Evolutionary conservation across 2,329 filamentous ascomycete species (phyloP).

Genomic region (Neofusicoccum laricinum): DNA sequence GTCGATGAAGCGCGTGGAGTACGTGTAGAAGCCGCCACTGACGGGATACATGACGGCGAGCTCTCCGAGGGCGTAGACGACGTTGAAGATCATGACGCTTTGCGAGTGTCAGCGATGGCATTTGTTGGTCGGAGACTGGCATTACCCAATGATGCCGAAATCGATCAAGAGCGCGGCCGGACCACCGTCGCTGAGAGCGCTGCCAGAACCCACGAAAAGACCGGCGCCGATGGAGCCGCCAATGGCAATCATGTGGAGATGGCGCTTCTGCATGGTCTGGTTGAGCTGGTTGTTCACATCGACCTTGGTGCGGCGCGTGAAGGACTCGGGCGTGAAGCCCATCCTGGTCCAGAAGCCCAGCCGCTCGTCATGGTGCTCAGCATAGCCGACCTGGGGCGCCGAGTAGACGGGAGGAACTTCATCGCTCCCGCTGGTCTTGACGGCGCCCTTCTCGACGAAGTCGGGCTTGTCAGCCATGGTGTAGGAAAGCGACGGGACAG

Average conservation of each 20-base stretch:
- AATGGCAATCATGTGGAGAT: constrained; percentile 97
- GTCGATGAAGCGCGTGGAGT: constrained; percentile 87
- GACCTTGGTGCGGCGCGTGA: constrained; percentile 31
- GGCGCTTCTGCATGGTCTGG: constrained; percentile 52
- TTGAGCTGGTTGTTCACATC: constrained; percentile 55
- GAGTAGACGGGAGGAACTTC: not conserved
- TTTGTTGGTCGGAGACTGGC: no score
- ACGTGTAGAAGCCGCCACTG: constrained; percentile 86
- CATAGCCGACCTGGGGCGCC: not conserved
- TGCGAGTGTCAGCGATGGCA: not conserved
- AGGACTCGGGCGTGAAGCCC: constrained; percentile 39
- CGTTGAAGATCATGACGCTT: constrained; percentile 78
- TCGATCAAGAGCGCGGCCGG: constrained; percentile 35
- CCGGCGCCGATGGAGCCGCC: constrained; percentile 78
- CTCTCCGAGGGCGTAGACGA: constrained; percentile 87
- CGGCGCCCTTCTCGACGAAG: constrained; percentile 7
- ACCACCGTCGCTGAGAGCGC: constrained; percentile 38
- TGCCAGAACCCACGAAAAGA: constrained; percentile 74
- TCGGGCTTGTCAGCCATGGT: constrained; percentile 10
- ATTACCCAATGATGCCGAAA: constrained; percentile 60
- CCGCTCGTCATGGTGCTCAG: not conserved
- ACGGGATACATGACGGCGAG: constrained; percentile 88
- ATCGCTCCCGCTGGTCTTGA: constrained; percentile 13
- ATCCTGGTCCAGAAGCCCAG: constrained; percentile 37
- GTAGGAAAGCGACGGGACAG: not conserved